A percentile compares a stretch with the other conserved stretches of the same genome.
phyloP scores from a whole-genome alignment of 306 rosid species.

The Trifolium subterraneum region DNA sequence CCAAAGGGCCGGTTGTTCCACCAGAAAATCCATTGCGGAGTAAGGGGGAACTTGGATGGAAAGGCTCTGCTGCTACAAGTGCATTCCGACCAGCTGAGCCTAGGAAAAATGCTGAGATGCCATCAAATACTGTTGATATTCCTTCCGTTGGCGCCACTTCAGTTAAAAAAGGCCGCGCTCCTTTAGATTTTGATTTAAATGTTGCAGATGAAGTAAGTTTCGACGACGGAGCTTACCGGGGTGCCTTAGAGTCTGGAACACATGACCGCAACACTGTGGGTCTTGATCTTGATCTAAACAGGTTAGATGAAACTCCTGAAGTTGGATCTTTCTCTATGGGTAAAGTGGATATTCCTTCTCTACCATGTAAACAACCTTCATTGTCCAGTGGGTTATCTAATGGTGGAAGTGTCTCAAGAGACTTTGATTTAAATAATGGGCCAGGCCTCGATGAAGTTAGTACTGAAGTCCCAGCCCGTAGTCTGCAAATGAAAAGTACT shows the following conservation, averaged over 20 bases:
- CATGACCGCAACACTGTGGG: constrained; percentile 68
- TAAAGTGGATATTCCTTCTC: constrained; percentile 64
- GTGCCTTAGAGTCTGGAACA: constrained; percentile 53
- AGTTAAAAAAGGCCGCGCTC: constrained; percentile 65
- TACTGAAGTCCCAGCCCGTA: constrained; percentile 55
- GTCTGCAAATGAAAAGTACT: constrained; percentile 63
- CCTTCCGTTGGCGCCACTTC: constrained; percentile 50
- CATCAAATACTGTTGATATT: constrained; percentile 46
- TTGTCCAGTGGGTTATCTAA: constrained; percentile 69
- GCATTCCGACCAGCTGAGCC: constrained; percentile 98
- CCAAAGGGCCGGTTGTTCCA: constrained; percentile 80
- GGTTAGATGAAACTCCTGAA: constrained; percentile 73
- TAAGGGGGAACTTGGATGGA: constrained; percentile 91
- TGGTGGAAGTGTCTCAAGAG: constrained; percentile 70
- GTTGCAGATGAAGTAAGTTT: constrained; percentile 70
- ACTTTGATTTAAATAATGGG: constrained; percentile 93
- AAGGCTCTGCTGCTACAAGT: constrained; percentile 96
- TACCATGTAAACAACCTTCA: constrained; percentile 58
- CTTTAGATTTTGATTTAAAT: constrained; percentile 89
- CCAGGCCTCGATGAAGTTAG: constrained; percentile 82
- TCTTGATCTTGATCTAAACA: constrained; percentile 90
- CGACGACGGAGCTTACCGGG: constrained; percentile 65
- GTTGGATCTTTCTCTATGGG: constrained; percentile 52
- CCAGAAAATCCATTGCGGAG: constrained; percentile 74
- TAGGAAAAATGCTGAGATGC: constrained; percentile 62